Percentiles rank a stretch among this genome's conserved stretches.
Evolutionary conservation across 2,329 filamentous ascomycete species (phyloP).

Genomic region (Didymella sp.): DNA sequence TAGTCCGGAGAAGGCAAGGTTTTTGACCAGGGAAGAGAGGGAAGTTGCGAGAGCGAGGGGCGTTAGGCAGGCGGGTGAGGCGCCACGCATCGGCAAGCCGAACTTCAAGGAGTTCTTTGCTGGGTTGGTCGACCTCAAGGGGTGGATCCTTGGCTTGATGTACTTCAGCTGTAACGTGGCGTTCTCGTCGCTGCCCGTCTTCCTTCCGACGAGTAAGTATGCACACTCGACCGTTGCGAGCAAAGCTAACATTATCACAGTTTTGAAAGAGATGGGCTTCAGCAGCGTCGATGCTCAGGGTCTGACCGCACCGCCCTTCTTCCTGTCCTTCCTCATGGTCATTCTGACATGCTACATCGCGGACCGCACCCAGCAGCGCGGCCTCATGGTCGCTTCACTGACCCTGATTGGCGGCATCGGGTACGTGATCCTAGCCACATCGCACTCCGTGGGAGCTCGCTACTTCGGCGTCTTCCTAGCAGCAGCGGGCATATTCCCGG

Average conservation of each 20-base stretch:
- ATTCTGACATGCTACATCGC: constrained; percentile 68
- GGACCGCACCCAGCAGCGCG: constrained; percentile 70
- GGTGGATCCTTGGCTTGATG: constrained; percentile 48
- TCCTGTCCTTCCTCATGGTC: constrained; percentile 69
- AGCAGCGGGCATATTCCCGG: constrained; percentile 69
- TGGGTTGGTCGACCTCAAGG: constrained; percentile 43
- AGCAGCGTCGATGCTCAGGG: constrained; percentile 71
- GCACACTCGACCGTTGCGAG: neutral
- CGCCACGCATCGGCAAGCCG: constrained; percentile 37
- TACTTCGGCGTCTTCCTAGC: constrained; percentile 63
- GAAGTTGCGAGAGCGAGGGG: constrained; percentile 39
- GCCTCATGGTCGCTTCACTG: constrained; percentile 63
- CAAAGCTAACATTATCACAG: neutral
- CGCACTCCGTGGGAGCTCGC: constrained; percentile 57
- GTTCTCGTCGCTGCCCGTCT: constrained; percentile 61
- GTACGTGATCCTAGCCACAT: constrained; percentile 69
- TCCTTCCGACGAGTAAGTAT: constrained; percentile 48
- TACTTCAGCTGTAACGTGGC: constrained; percentile 53
- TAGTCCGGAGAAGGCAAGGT: constrained; percentile 52
- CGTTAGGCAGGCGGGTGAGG: constrained; percentile 40
- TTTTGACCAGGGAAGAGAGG: constrained; percentile 53
- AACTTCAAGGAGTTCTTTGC: constrained; percentile 41
- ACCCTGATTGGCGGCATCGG: constrained; percentile 66
- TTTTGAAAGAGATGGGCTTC: constrained; percentile 68
- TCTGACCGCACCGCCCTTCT: constrained; percentile 73